A percentile compares a stretch with the other conserved stretches of the same genome.
These are phyloP conservation scores for Nakazawaea populi DNA, from an alignment of 805 yeast genomes.

Conservation along the genomic window DNA sequence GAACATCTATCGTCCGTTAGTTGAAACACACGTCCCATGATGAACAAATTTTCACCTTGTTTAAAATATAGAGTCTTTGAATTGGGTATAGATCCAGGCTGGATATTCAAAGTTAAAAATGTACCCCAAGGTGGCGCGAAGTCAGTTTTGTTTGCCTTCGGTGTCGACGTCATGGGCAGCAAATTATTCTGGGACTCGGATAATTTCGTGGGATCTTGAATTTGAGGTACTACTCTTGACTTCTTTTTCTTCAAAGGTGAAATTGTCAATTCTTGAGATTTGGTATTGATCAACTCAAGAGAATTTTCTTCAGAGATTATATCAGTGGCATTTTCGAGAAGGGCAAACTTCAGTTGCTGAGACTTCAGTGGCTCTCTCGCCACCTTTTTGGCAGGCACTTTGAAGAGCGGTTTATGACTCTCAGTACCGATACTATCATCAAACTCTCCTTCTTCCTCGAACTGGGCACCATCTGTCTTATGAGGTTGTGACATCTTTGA, in stretches of 20 bases:
- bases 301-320: background rate
- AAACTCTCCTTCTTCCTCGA: conserved; percentile 6
- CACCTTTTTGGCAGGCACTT: conserved; percentile 6
- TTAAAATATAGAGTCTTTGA: conserved; percentile 48
- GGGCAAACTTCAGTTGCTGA: conserved; percentile 2
- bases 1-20: conserved; percentile 76
- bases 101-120: conserved; percentile 55
- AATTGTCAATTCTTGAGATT: background rate
- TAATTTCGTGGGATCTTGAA: conserved; percentile 5
- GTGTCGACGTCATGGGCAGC: conserved; percentile 1
- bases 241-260: conserved; percentile 6
- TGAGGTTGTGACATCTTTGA: conserved; percentile 15
- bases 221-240: conserved; percentile 6
- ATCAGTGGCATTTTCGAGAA: conserved; percentile 2
- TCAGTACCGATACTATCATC: background rate
- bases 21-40: conserved; percentile 68
- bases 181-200: conserved; percentile 6
- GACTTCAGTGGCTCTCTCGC: conserved; percentile 2
- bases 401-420: conserved; percentile 3
- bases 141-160: conserved; percentile 10
- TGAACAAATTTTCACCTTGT: conserved; percentile 60
- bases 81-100: conserved; percentile 36
- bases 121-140: conserved; percentile 40
- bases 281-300: background rate
- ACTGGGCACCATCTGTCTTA: background rate